A percentile compares a stretch with the other conserved stretches of the same genome.
These are phyloP conservation scores for Sclerotinia spermophila DNA, from an alignment of 2,329 filamentous ascomycete species.

Conservation along the genomic window DNA sequence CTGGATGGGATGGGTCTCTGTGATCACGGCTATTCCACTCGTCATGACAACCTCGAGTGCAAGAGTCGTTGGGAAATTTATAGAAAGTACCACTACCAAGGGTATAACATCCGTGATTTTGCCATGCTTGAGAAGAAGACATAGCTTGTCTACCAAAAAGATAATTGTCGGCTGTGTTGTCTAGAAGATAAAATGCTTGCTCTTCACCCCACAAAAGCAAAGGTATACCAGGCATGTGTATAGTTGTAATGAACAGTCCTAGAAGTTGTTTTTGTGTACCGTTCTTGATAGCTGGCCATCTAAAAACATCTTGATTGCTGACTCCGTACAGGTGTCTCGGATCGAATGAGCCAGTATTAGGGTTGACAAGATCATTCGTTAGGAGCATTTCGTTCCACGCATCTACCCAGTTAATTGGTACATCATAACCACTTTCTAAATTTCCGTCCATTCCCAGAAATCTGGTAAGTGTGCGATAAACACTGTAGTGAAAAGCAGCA, in stretches of 20 bases:
- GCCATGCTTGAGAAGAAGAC: conserved; percentile 59
- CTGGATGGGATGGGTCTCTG: conserved; percentile 57
- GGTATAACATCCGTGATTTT: conserved; percentile 60
- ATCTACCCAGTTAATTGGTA: conserved; percentile 49
- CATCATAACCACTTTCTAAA: conserved; percentile 50
- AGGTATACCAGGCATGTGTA: conserved; percentile 59
- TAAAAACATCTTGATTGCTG: conserved; percentile 63
- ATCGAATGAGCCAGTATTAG: conserved; percentile 58
- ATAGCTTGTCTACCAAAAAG: conserved; percentile 63
- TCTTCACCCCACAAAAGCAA: conserved; percentile 62
- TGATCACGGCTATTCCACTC: conserved; percentile 57
- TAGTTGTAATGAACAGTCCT: conserved; percentile 55
- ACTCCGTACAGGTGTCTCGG: conserved; percentile 62
- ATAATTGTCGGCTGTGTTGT: conserved; percentile 62
- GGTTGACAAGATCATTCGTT: conserved; percentile 58
- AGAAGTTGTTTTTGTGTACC: conserved; percentile 56
- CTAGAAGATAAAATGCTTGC: conserved; percentile 60
- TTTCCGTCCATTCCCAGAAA: conserved; percentile 58
- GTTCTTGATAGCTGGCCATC: conserved; percentile 57
- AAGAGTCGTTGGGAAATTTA: conserved; percentile 53
- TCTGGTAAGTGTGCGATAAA: conserved; percentile 59
- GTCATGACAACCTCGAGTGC: conserved; percentile 53
- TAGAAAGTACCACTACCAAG: conserved; percentile 55
- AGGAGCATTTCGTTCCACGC: conserved; percentile 53
- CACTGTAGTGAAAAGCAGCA: conserved; percentile 60